Base-by-base conservation (phyloP, 2,329 filamentous ascomycete genomes). In the Xylaria sp. region DNA sequence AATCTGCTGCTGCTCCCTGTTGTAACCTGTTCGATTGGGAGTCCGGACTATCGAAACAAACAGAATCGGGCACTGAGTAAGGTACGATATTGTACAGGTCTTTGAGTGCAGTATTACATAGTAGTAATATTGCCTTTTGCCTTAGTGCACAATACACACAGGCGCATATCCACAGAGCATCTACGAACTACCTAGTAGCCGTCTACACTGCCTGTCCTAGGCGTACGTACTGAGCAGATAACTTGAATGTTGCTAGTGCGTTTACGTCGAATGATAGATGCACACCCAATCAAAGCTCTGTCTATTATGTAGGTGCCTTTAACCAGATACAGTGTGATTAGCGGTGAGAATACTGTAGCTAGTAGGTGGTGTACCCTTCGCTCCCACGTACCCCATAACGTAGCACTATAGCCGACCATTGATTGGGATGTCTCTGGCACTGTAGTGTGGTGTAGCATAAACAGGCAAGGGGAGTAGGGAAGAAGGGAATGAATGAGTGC, bases 261-360 rank as follows among this genome's bases (percentile, higher is more conserved):
- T 50, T 68, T 68, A 61, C 55, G 28, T 50, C 28, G 37, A 41
- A 60, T 56, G 50, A 68, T 68, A 62, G 56, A 37, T 10, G 55
- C 56, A 65, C 66, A 65, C 66, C 66, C 56, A n/a, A 13, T 57
- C 32, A 55, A 20, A 8, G 41, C 51, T 51, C 50, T 23, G 44
- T 63, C 48, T 50, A 28, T 18, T 18, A 23, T 23, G 64, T 28
- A 56, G 46, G 20, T 13, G 37, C 9, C 23, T 37, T 15, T 34
- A 54, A 8, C 1, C 13, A 2, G n/a, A 4, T 37, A 55, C 50
- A 52, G 50, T 28, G 51, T 34, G 3, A 1, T 3, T 2, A 1
- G 2, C 4, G 15, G 15, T 55, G 1, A 6, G 3, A 4, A 20
- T 34, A 55, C 50, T 28, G 7, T 55, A 37, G 51, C 8, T n/a